Conservation (phyloP, 2,329 filamentous ascomycete genomes). For the Penicillium nordicum region DNA sequence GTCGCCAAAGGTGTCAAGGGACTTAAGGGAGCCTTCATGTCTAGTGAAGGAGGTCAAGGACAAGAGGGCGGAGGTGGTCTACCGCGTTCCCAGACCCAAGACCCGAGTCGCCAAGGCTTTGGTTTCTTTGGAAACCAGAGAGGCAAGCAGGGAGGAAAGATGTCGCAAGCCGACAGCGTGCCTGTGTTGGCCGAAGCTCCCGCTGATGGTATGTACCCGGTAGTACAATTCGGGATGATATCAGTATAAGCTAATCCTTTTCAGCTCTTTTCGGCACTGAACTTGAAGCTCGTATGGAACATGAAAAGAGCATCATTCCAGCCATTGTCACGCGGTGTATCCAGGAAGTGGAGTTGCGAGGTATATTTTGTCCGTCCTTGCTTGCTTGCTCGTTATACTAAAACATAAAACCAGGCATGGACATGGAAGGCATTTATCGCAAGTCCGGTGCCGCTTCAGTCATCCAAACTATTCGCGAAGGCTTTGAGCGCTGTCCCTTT, state of each 20-base stretch:
- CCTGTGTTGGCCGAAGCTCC: constrained; percentile 39
- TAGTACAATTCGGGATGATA: background rate
- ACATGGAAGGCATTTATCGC: constrained; percentile 94
- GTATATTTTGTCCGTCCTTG: constrained; percentile 41
- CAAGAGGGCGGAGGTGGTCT: constrained; percentile 30
- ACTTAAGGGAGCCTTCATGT: constrained; percentile 84
- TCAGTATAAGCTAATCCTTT: constrained; percentile 7
- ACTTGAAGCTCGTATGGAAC: constrained; percentile 77
- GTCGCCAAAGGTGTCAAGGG: constrained; percentile 95
- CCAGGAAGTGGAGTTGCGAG: constrained; percentile 90
- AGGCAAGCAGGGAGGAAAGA: constrained; percentile 40
- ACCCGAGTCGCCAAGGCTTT: constrained; percentile 59
- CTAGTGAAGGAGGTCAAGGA: constrained; percentile 52
- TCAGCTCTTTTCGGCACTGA: constrained; percentile 84
- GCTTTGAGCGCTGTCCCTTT: constrained; percentile 73
- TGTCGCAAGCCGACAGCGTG: constrained; percentile 44
- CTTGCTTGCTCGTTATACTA: constrained; percentile 8
- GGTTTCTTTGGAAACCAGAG: constrained; percentile 63
- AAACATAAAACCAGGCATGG: constrained; percentile 60
- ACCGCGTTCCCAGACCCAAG: constrained; percentile 41
- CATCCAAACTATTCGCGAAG: constrained; percentile 83
- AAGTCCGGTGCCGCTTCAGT: constrained; percentile 93
- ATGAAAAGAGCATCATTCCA: constrained; percentile 84
- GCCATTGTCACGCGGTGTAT: constrained; percentile 90
- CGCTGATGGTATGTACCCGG: constrained; percentile 37